Evolutionary conservation across 371 early-diverging fungal species (phyloP), one percentile per base, ranked within the genome.

Genomic region (Rhizopus sp.): DNA sequence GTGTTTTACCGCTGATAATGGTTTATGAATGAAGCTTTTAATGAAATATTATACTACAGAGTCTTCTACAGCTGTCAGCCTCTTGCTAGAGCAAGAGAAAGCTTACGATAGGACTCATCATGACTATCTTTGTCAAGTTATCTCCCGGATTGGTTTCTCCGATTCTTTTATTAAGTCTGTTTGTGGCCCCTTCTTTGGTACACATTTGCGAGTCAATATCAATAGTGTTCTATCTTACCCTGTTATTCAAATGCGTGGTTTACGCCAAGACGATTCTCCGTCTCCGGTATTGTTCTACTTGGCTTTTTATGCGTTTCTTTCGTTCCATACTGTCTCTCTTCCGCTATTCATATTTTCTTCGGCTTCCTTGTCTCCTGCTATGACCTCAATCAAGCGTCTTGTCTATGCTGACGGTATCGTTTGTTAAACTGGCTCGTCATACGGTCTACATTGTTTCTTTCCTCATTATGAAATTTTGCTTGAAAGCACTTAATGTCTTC

Each of bases 351-450:
- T 13, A 10, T 12, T n/a, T 6, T 13, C 40, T 10, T 4, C 23
- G 4, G 0, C 30, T 59, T 12, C 1, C 48, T 4, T 63, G 57
- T 0, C 44, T 54, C 32, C 35, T 45, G 15, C 32, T 57, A 1
- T 32, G 8, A n/a, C 12, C 34, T 15, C 57, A 8, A 8, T 65
- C 7, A 70, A 66, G 53, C 32, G 50, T 3, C 7, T 67, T 13
- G 58, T 62, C 3, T 66, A 63, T 48, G 62, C 60, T 10, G 63
- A 62, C 30, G 57, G 62, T 55, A 13, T 70, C 4, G n/a, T 60
- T 13, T 60, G 60, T 37, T 58, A 65, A 7, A 80, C 70, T 75
- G 74, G 3, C 64, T 62, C 6, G 81, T 70, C 4, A 85, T 76
- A 12, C 81, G 77, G 66, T 85, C 85, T 31, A 48, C 40, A 41